These are phyloP conservation scores for Verticillium nubilum DNA, from an alignment of 2,329 filamentous ascomycete genomes.

Conservation along the genomic window DNA sequence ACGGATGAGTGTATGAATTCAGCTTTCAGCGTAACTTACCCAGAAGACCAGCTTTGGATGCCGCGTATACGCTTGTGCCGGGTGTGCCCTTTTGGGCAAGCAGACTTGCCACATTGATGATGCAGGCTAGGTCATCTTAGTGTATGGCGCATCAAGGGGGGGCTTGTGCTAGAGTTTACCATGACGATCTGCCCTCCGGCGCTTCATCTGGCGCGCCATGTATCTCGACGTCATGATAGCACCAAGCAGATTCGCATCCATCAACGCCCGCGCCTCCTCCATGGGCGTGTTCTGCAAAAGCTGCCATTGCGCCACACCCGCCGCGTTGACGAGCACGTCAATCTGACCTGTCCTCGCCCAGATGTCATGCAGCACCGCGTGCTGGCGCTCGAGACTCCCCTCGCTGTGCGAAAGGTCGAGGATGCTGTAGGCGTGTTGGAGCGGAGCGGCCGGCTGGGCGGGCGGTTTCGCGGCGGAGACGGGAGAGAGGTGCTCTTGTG, in stretches of 20 bases:
- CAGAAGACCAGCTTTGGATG: conserved; percentile 74
- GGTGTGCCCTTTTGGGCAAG: conserved; percentile 63
- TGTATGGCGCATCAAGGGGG: not conserved
- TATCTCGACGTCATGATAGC: conserved; percentile 58
- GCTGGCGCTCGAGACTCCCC: conserved; percentile 3
- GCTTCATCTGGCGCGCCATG: conserved; percentile 42
- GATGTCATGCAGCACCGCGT: conserved; percentile 9
- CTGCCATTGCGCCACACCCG: conserved; percentile 63
- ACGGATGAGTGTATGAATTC: conserved; percentile 5
- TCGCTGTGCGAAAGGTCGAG: conserved; percentile 9
- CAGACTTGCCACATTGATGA: conserved; percentile 78
- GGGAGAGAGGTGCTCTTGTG: conserved; percentile 10
- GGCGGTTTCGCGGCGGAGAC: conserved; percentile 10
- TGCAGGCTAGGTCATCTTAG: conserved; percentile 43
- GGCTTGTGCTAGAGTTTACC: conserved; percentile 14
- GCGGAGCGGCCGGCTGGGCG: not conserved
- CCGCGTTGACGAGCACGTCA: conserved; percentile 72
- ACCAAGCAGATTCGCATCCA: conserved; percentile 66
- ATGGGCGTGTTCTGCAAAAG: conserved; percentile 53
- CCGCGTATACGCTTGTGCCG: conserved; percentile 70
- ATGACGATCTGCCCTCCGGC: conserved; percentile 13
- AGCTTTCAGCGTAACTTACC: conserved; percentile 37
- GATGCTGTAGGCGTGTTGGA: conserved; percentile 10
- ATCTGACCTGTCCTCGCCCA: conserved; percentile 17
- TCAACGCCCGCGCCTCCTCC: conserved; percentile 46